Evolutionary conservation across 306 rosid genomes (phyloP).

Genomic region (Delonix regia): DNA sequence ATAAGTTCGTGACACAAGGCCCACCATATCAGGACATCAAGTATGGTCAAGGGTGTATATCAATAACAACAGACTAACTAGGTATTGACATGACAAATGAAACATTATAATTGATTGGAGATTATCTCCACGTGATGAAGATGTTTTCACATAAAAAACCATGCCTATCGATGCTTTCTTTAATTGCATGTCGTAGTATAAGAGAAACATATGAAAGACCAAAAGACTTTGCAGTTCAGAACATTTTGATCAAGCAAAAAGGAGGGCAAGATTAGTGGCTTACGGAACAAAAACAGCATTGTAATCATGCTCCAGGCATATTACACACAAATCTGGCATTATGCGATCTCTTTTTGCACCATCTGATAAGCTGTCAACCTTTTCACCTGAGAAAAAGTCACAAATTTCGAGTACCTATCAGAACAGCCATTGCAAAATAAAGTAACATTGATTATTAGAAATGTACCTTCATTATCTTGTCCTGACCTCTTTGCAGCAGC

Average conservation of each 20-base stretch:
- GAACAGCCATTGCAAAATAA: constrained; percentile 24
- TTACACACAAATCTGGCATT: constrained; percentile 93
- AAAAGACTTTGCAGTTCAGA: constrained; percentile 4
- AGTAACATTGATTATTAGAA: constrained; percentile 1
- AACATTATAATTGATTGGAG: neutral
- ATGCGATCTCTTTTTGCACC: constrained; percentile 63
- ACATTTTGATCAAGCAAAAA: constrained; percentile 1
- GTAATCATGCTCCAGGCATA: constrained; percentile 93
- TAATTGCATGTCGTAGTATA: constrained; percentile 7
- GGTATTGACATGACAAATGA: neutral
- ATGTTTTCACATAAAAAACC: constrained; percentile 3
- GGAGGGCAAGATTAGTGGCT: constrained; percentile 45
- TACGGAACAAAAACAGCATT: constrained; percentile 98
- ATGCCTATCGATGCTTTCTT: constrained; percentile 25
- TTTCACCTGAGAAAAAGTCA: constrained; percentile 59
- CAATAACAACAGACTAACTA: neutral
- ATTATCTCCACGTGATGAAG: neutral
- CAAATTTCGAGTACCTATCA: constrained; percentile 19
- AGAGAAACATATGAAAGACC: constrained; percentile 30
- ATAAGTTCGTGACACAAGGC: neutral
- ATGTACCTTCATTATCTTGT: constrained; percentile 74
- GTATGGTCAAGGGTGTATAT: neutral
- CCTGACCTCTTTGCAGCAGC: constrained; percentile 89
- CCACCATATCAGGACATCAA: neutral
- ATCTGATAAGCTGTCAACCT: constrained; percentile 54